These are phyloP conservation scores for Cystofilobasidium ferigula DNA, from an alignment of 768 basidiomycete species.

Conservation along the genomic window DNA sequence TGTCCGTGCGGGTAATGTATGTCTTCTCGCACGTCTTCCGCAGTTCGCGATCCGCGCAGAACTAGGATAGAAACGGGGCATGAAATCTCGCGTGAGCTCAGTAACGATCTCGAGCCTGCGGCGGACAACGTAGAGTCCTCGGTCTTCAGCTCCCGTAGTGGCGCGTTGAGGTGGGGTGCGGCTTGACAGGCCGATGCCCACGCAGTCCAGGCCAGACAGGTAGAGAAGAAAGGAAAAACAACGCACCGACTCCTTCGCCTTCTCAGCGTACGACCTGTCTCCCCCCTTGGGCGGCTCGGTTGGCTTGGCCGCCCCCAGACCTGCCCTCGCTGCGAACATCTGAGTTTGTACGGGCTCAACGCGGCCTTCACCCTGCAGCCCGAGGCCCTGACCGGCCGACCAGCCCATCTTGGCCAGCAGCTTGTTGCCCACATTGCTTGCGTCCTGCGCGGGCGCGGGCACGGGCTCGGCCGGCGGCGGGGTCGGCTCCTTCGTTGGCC, in stretches of 20 bases:
- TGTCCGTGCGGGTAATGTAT: too few relatives aligned
- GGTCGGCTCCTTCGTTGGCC: slow-evolving; percentile 50
- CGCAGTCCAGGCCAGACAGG: too few relatives aligned
- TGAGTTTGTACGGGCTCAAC: slow-evolving; percentile 19
- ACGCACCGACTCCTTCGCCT: slow-evolving; percentile 10
- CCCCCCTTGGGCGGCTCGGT: background rate
- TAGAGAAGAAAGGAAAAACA: background rate
- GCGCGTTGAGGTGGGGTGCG: too few relatives aligned
- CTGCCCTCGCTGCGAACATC: slow-evolving; percentile 7
- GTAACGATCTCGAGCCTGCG: too few relatives aligned
- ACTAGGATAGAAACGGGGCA: too few relatives aligned
- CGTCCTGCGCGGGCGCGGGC: slow-evolving; percentile 30
- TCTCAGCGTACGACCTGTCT: slow-evolving; percentile 2
- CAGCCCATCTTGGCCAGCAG: slow-evolving; percentile 27
- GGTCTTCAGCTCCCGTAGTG: too few relatives aligned
- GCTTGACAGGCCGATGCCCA: too few relatives aligned
- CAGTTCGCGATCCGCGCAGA: too few relatives aligned
- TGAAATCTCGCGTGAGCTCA: too few relatives aligned
- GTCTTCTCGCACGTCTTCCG: too few relatives aligned
- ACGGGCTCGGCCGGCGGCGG: slow-evolving; percentile 51
- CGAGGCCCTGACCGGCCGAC: slow-evolving; percentile 15
- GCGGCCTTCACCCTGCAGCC: slow-evolving; percentile 19
- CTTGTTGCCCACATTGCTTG: slow-evolving; percentile 22
- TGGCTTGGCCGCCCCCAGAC: slow-evolving; percentile 14
- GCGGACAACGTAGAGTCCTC: too few relatives aligned